A percentile compares a stretch with the other conserved stretches of the same genome.
Conservation (phyloP, 148 eudicot species). For the Chenopodium quinoa region DNA sequence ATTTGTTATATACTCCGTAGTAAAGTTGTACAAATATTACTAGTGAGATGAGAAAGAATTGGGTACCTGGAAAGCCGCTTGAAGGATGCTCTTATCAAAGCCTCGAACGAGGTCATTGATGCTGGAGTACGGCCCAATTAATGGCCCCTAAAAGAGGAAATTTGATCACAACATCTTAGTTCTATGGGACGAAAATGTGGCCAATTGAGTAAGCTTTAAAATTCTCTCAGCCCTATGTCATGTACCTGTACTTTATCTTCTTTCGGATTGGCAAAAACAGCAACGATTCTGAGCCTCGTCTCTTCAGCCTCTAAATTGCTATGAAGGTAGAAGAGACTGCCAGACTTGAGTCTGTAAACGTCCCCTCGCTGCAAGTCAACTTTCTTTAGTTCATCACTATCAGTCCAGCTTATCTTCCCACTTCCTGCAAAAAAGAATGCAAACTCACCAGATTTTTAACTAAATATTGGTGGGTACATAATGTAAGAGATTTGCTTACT, state of each 20-base stretch:
- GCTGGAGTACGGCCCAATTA: conserved; percentile 53
- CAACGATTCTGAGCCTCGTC: conserved; percentile 49
- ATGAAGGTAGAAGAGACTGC: conserved; percentile 58
- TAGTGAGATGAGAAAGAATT: neutral
- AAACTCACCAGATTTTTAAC: neutral
- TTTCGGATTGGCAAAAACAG: conserved; percentile 51
- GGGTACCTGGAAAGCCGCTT: conserved; percentile 62
- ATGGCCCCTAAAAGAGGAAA: conserved; percentile 37
- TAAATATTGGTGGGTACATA: neutral
- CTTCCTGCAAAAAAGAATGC: conserved; percentile 39
- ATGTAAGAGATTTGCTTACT: neutral
- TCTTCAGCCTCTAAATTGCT: conserved; percentile 48
- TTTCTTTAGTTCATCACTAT: conserved; percentile 29
- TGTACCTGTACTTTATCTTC: conserved; percentile 33
- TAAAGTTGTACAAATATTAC: too few species aligned
- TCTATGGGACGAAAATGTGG: neutral
- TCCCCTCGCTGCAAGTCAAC: conserved; percentile 48
- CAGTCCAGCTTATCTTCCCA: conserved; percentile 66
- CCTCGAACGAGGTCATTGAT: conserved; percentile 67
- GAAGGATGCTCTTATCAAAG: conserved; percentile 62
- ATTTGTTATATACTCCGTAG: neutral
- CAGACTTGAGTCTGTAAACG: conserved; percentile 44
- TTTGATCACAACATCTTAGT: neutral
- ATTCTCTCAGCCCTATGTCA: neutral
- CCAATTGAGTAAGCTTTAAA: neutral